Base-by-base conservation (phyloP, 768 basidiomycete species). In the Termitomyces sp. region DNA sequence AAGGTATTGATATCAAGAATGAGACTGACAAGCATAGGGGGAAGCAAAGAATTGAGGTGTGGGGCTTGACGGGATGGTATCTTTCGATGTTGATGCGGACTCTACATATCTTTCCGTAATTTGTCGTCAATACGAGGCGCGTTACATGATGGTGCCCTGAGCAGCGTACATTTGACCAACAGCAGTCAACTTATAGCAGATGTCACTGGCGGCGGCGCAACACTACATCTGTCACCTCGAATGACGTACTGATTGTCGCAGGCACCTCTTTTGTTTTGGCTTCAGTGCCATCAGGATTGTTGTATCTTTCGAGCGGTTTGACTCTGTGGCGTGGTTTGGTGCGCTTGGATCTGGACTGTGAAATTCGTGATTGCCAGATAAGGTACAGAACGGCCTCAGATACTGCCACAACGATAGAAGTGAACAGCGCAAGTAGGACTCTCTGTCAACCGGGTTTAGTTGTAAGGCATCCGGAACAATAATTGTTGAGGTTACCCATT, bases 51-150 rank as follows among this genome's bases (percentile, higher is more conserved):
- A 70, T 91, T 16, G 88, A 92, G 66, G 83, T 91, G 30, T 93
- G 91, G 89, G 90, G 91, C 0, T 72, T 93, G 67, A 91, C 91
- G 23, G 91, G 90, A 38, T 92, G 90, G 89, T 93, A 91, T 73
- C 75, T 91, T 55, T 81, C 79, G 49, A 64, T 82, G 50, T 71
- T 91, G 64, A 83, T 90, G 83, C 80, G 76, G 61, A 73, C 72
- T 20, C 66, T 89, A 63, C 71, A 73, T 50, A 74, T 83, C 36
- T 81, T 84, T 67, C 72, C 70, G 60, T 78, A 74, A 61, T 38
- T 20, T 35, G 32, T 43, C 44, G 58, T 56, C 60, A 50, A 51
- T 50, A 41, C 13, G 9, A 33, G 20, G 9, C n/a, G 41, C 40
- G 40, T 43, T 28, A 36, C 38, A 41, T 18, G 6, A 18, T 26